Evolutionary conservation across 140 eudicot species (phyloP), one percentile per base, ranked within the genome.

Genomic region (Stevia rebaudiana): DNA sequence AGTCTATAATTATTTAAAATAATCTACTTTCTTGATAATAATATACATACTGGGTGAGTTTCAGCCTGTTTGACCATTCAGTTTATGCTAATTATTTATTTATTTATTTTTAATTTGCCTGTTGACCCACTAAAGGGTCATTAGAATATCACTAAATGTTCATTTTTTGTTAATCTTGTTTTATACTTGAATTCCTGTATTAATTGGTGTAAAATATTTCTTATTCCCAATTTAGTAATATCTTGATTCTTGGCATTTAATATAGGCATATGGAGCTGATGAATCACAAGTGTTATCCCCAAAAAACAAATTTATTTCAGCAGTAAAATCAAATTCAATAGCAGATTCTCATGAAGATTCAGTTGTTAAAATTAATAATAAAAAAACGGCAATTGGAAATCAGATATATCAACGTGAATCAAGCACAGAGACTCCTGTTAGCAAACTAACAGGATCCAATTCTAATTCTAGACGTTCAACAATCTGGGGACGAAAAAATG

Each of bases 401-500:
- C 37, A 33, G 37, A 33, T 33, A 8, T 0, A 33, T 33, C 7
- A 8, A 33, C 74, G 78, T 67, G 97, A 89, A 67, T 65, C 85
- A 65, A 35, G 69, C 62, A 53, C 72, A 28, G 89, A 77, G 47
- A 90, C 80, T 42, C 71, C 87, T 13, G 63, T 19, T 17, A 73
- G 70, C 75, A 80, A 80, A 73, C 63, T 61, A 71, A 19, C 86
- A 17, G 63, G 71, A 63, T 50, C 95, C 63, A 84, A 49, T 55
- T 53, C 28, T 63, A 81, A 60, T 78, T 74, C 65, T 51, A 86
- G 82, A 74, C 89, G 90, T 44, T 81, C 95, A 58, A 73, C 81
- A 0, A 81, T 90, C 68, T 90, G 95, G 95, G 90, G 90, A 55
- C 76, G 83, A 59, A 78, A 67, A 66, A 77, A 68, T 66, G 95